These are phyloP conservation scores for Priceomyces melissophilus DNA, from an alignment of 805 yeast species.

Conservation along the genomic window DNA sequence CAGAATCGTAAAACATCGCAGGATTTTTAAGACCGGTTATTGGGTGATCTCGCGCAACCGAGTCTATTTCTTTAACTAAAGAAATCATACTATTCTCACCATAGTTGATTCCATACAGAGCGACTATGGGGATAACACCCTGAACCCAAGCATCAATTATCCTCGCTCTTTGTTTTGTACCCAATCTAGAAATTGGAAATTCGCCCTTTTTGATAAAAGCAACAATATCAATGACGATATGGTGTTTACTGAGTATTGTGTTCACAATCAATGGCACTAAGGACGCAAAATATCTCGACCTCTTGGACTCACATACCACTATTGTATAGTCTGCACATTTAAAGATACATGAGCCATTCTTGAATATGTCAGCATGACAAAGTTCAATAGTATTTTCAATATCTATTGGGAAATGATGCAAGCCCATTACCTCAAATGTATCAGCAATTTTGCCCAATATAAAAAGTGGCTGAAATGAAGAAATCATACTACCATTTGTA, in stretches of 20 bases:
- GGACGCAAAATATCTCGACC: conserved; percentile 56
- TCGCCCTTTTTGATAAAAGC: conserved; percentile 67
- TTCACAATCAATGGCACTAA: conserved; percentile 82
- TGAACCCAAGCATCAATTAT: conserved; percentile 55
- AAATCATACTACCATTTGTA: conserved; percentile 15
- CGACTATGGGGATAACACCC: conserved; percentile 41
- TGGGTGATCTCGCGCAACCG: conserved; percentile 37
- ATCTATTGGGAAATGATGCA: conserved; percentile 87
- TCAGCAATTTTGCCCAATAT: conserved; percentile 81
- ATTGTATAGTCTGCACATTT: conserved; percentile 79
- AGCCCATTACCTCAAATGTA: conserved; percentile 87
- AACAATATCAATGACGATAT: conserved; percentile 76
- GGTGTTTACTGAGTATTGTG: conserved; percentile 74
- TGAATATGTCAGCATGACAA: conserved; percentile 56
- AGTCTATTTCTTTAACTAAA: conserved; percentile 53
- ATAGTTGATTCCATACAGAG: conserved; percentile 50
- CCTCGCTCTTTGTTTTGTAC: conserved; percentile 71
- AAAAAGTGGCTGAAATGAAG: conserved; percentile 70
- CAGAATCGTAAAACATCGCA: conserved; percentile 37
- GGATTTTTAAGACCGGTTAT: conserved; percentile 40
- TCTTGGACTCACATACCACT: conserved; percentile 63
- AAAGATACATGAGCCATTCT: conserved; percentile 59
- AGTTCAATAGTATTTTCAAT: conserved; percentile 55
- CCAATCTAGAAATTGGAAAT: conserved; percentile 69
- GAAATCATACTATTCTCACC: conserved; percentile 66